Conservation (phyloP, 306 rosid species). For the Prunus salicina region DNA sequence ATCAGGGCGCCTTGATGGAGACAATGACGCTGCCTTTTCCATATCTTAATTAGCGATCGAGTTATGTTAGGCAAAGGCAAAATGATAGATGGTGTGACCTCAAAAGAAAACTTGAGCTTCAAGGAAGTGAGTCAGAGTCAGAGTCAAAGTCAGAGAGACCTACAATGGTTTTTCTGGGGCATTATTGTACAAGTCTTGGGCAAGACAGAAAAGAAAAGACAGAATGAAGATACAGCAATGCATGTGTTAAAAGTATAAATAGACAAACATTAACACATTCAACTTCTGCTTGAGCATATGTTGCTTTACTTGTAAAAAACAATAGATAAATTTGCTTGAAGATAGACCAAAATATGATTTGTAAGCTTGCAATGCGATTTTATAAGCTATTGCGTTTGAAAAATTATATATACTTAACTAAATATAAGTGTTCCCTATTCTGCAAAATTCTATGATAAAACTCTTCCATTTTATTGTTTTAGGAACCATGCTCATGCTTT, state of each 20-base stretch:
- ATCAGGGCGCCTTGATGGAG: neutral
- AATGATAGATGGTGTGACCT: neutral
- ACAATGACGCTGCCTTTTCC: slow-evolving; percentile 24
- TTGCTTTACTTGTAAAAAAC: neutral
- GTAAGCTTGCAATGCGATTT: neutral
- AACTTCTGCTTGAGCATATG: neutral
- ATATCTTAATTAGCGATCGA: slow-evolving; percentile 8
- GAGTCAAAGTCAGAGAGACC: neutral
- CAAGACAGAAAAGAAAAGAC: neutral
- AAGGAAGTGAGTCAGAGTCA: neutral
- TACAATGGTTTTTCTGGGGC: neutral
- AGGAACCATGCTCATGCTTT: too few relatives aligned
- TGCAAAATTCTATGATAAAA: too few relatives aligned
- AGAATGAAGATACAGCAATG: neutral
- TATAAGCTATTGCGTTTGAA: too few relatives aligned
- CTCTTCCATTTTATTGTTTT: too few relatives aligned
- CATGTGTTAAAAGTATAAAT: slow-evolving; percentile 4
- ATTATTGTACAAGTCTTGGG: neutral
- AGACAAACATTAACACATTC: neutral
- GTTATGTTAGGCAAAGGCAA: neutral
- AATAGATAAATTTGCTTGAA: neutral
- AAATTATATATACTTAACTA: too few relatives aligned
- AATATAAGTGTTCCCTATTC: too few relatives aligned
- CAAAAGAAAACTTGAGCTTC: neutral
- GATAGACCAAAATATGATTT: neutral